Percentiles rank a stretch among this genome's conserved stretches.
Conservation (phyloP, 2,329 filamentous ascomycete genomes). For the Pyrenophora seminiperda region DNA sequence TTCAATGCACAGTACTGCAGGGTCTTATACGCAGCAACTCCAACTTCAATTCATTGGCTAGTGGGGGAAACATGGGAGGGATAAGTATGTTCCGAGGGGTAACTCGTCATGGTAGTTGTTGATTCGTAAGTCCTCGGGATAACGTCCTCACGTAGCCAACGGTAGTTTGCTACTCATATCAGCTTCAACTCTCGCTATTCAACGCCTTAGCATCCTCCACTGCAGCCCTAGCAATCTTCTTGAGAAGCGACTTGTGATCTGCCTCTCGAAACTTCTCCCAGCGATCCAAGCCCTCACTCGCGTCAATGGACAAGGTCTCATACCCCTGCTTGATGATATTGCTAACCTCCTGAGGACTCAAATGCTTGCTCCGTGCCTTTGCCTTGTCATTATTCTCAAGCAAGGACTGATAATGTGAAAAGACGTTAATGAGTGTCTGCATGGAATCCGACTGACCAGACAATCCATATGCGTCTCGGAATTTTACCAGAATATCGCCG, state of each 20-base stretch:
- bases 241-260: conserved; percentile 81
- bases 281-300: conserved; percentile 81
- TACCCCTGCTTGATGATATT: conserved; percentile 96
- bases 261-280: conserved; percentile 89
- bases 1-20: too few relatives aligned
- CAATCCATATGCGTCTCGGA: conserved; percentile 74
- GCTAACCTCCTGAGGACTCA: conserved; percentile 83
- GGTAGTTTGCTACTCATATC: background rate
- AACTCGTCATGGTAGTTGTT: too few relatives aligned
- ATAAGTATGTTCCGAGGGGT: too few relatives aligned
- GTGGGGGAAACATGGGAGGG: too few relatives aligned
- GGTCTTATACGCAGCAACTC: too few relatives aligned
- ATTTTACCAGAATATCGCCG: conserved; percentile 79
- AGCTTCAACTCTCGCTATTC: conserved; percentile 37
- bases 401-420: conserved; percentile 83
- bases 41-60: too few relatives aligned
- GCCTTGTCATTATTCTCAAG: conserved; percentile 65
- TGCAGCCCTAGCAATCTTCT: conserved; percentile 81
- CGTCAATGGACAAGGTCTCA: conserved; percentile 89
- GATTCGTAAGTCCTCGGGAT: too few relatives aligned
- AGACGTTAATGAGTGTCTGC: conserved; percentile 80
- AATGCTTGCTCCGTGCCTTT: conserved; percentile 62
- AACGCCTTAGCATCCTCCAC: conserved; percentile 70
- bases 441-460: conserved; percentile 63
- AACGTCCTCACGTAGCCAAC: too few relatives aligned